A percentile compares a stretch with the other conserved stretches of the same genome.
Evolutionary conservation across 108 stramenopile species (phyloP).

Genomic region (Fragilaria crotonensis): DNA sequence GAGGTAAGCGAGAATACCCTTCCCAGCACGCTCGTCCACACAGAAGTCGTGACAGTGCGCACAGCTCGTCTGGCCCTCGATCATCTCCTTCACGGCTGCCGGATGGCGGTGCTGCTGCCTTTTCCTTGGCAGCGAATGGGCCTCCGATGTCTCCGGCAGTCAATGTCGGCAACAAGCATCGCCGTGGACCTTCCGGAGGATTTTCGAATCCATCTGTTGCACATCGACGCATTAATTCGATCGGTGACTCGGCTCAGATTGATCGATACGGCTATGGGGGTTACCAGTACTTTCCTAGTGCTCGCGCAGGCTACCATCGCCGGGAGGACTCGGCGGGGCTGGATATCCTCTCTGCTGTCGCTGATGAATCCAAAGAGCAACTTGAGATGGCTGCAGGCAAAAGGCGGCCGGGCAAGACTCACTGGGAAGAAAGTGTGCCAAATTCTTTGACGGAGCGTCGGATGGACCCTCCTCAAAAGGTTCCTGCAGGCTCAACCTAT

Average conservation of each 20-base stretch:
- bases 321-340: conserved; percentile 42
- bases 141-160: neutral
- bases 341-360: conserved; percentile 47
- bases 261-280: conserved; percentile 5
- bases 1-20: neutral
- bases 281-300: neutral
- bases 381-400: conserved; percentile 26
- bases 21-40: neutral
- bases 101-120: too few relatives aligned
- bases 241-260: conserved; percentile 41
- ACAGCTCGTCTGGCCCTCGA: too few relatives aligned
- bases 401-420: neutral
- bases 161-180: conserved; percentile 36
- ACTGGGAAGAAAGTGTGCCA: neutral
- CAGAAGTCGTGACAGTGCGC: too few relatives aligned
- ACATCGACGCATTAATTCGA: conserved; percentile 64
- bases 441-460: neutral
- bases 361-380: conserved; percentile 44
- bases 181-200: conserved; percentile 52
- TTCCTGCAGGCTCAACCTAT: neutral
- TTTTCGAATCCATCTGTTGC: conserved; percentile 47
- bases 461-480: neutral
- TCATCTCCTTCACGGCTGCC: too few relatives aligned
- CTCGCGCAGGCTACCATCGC: conserved; percentile 16
- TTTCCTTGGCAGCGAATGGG: neutral